Conservation (phyloP, 345 rosid genomes). For the Arabis alpina region DNA sequence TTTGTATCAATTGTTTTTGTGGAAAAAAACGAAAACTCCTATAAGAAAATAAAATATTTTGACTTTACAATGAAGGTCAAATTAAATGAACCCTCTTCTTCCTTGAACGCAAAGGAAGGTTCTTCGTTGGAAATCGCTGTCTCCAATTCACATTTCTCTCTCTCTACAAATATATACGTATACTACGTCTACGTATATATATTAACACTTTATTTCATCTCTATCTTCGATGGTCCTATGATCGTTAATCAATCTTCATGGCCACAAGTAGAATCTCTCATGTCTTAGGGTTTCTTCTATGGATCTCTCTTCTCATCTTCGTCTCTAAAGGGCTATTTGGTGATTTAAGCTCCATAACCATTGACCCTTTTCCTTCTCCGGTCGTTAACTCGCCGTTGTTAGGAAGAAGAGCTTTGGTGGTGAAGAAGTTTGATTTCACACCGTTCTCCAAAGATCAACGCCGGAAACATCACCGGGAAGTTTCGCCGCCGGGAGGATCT, state of each 20-base stretch:
- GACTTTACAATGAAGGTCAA: slow-evolving; percentile 46
- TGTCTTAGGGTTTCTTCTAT: slow-evolving; percentile 20
- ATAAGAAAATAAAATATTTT: slow-evolving; percentile 36
- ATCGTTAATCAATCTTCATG: slow-evolving; percentile 34
- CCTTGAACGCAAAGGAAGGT: slow-evolving; percentile 78
- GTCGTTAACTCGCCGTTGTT: slow-evolving; percentile 44
- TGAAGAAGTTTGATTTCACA: slow-evolving; percentile 57
- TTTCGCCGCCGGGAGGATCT: slow-evolving; percentile 28
- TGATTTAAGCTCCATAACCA: background rate
- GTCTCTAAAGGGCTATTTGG: background rate
- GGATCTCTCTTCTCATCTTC: slow-evolving; percentile 33
- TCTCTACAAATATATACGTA: background rate
- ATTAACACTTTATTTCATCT: background rate
- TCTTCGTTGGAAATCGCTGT: slow-evolving; percentile 44
- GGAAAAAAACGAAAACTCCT: no score
- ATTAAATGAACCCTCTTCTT: slow-evolving; percentile 50
- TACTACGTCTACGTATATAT: background rate
- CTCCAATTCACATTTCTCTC: slow-evolving; percentile 41
- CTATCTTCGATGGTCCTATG: slow-evolving; percentile 28
- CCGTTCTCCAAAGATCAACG: slow-evolving; percentile 48
- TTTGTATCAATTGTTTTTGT: no score
- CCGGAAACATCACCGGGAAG: slow-evolving; percentile 13
- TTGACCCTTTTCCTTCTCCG: slow-evolving; percentile 3
- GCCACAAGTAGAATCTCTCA: slow-evolving; percentile 25
- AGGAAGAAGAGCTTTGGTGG: slow-evolving; percentile 45